A percentile compares a stretch with the other conserved stretches of the same genome.
phyloP scores from a whole-genome alignment of 257 asterid genomes.

The Solanum ossicruentum region DNA sequence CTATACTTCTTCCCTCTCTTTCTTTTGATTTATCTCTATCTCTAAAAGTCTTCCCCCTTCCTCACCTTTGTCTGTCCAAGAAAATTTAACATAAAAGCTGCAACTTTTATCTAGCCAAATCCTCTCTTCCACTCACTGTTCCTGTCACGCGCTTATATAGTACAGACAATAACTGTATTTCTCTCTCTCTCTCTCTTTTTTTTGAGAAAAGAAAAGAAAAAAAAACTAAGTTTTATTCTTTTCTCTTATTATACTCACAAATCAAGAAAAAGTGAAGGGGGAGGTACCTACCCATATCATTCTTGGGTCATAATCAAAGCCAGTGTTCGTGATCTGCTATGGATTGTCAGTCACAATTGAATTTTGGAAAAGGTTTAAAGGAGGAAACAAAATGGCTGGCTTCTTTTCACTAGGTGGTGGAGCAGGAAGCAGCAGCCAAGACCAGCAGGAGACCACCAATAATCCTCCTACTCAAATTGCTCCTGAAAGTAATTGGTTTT shows the following conservation, averaged over 20 bases:
- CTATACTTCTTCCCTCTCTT: neutral
- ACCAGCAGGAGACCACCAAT: constrained; percentile 15
- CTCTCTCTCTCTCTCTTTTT: neutral
- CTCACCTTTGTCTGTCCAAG: constrained; percentile 16
- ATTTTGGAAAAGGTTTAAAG: constrained; percentile 6
- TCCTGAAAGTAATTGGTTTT: constrained; percentile 61
- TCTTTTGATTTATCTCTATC: constrained; percentile 10
- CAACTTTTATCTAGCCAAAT: neutral
- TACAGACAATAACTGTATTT: neutral
- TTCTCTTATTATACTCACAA: constrained; percentile 19
- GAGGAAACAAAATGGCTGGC: constrained; percentile 45
- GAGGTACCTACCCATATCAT: constrained; percentile 15
- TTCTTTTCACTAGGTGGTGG: constrained; percentile 77
- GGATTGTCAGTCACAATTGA: constrained; percentile 40
- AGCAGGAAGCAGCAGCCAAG: neutral
- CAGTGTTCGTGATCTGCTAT: constrained; percentile 32
- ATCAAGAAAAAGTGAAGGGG: constrained; percentile 17
- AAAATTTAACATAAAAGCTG: constrained; percentile 21
- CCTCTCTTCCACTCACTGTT: neutral
- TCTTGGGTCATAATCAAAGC: constrained; percentile 24
- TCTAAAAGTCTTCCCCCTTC: constrained; percentile 24
- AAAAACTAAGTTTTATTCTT: constrained; percentile 12
- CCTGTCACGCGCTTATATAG: constrained; percentile 5
- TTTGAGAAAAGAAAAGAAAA: neutral
- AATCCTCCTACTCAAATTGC: constrained; percentile 22